These are phyloP conservation scores for Lactarius indigo DNA, from an alignment of 768 basidiomycete genomes.

Conservation along the genomic window DNA sequence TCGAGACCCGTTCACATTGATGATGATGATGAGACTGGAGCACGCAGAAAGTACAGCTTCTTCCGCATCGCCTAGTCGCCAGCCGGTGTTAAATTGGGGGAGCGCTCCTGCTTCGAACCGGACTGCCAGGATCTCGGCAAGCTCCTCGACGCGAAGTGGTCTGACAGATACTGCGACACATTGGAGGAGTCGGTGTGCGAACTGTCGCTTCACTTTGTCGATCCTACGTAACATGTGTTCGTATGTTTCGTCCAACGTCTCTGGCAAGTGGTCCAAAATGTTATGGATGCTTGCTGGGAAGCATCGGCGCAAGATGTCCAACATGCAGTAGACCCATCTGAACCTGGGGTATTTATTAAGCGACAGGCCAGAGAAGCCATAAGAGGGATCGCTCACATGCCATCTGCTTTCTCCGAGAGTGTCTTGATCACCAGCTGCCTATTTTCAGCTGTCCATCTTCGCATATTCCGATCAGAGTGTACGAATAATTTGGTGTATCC, in stretches of 20 bases:
- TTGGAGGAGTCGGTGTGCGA: slow-evolving; percentile 4
- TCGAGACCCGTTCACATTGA: not conserved
- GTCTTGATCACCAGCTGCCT: not conserved
- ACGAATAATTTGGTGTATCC: not conserved
- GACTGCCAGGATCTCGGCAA: slow-evolving; percentile 6
- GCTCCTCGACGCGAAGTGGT: slow-evolving; percentile 2
- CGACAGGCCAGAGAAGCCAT: not conserved
- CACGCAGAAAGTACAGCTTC: too few species aligned
- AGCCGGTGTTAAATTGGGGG: not conserved
- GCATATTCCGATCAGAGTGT: not conserved
- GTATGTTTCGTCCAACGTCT: slow-evolving; percentile 6
- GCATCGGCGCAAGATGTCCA: not conserved
- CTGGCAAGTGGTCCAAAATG: not conserved
- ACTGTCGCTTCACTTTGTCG: not conserved
- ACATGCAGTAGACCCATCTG: not conserved
- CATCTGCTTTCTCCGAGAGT: not conserved
- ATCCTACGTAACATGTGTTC: not conserved
- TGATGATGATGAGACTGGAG: not conserved
- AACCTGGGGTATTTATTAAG: not conserved
- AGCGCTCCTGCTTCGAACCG: not conserved
- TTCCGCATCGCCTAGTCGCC: not conserved
- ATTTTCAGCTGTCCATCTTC: not conserved
- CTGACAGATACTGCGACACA: slow-evolving; percentile 1
- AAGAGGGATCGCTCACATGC: not conserved
- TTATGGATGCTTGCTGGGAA: not conserved